Percentiles rank a stretch among this genome's conserved stretches.
Evolutionary conservation across 139 green algal species (phyloP).

Genomic region (Chlorella vulgaris): DNA sequence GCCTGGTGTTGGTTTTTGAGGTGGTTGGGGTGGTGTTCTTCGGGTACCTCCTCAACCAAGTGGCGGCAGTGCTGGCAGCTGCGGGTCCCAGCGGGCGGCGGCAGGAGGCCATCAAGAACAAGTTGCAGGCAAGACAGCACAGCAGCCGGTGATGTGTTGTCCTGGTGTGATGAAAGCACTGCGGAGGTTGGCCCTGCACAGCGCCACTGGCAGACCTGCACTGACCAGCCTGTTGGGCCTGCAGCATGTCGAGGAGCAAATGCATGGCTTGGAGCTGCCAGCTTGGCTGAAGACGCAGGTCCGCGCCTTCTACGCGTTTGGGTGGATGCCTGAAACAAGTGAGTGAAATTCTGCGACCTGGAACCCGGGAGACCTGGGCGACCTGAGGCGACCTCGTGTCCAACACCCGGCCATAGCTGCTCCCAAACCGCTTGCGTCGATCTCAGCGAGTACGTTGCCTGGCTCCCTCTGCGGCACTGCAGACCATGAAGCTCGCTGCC

Average conservation of each 20-base stretch:
- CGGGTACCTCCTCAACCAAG: slow-evolving; percentile 27
- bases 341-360: background rate
- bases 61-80: slow-evolving; percentile 2
- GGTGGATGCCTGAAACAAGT: background rate
- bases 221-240: too few species aligned
- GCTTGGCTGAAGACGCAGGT: slow-evolving; percentile 4
- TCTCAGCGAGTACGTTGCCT: too few species aligned
- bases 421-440: too few species aligned
- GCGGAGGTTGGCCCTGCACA: background rate
- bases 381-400: too few species aligned
- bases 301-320: slow-evolving; percentile 3
- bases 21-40: slow-evolving; percentile 34
- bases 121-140: background rate
- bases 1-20: background rate
- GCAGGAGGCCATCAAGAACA: background rate
- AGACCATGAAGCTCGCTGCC: background rate
- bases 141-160: background rate
- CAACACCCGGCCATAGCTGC: too few species aligned
- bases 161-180: background rate
- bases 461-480: background rate
- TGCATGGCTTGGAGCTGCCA: slow-evolving; percentile 2
- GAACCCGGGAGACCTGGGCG: too few species aligned
- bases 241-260: slow-evolving; percentile 13
- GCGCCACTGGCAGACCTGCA: too few species aligned
- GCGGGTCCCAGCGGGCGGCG: background rate